Evolutionary conservation across 345 rosid genomes (phyloP), one percentile per base, ranked within the genome.

Genomic region (Brassica carinata): DNA sequence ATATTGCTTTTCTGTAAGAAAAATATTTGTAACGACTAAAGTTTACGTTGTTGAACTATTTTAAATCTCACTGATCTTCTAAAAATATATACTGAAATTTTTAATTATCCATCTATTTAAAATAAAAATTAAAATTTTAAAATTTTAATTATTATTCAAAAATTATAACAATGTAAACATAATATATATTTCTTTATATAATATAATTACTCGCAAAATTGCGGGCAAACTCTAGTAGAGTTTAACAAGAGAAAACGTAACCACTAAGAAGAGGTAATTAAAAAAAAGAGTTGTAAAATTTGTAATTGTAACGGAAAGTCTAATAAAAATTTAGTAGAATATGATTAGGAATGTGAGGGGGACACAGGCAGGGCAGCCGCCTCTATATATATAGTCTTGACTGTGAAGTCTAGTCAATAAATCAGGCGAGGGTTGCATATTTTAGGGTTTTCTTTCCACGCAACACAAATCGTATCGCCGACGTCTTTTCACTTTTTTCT

Each of bases 391-490:
- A 6, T 2, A 13, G 10, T 57, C 19, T 43, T 29, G 2, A 38
- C 40, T 23, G 38, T n/a, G 38, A 38, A 38, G 77, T 26, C 13
- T 11, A 9, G 64, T 57, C 63, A 27, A 3, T 6, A 18, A 62
- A 10, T 11, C 2, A 26, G n/a, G 33, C 9, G 64, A 45, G 61
- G 9, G 61, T 55, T 55, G 7, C 57, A 14, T 51, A 51, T 1
- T 2, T 65, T 75, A 75, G 78, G 65, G 72, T 73, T 74, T 31
- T 65, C 0, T 64, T 45, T 3, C 27, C 53, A 66, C 55, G 13
- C 72, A 75, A 65, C 65, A 13, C 72, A 75, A 65, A 75, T 14
- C 78, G 71, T 65, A 31, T 75, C 51, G 78, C 78, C 78, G 71
- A 51, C 72, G 65, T 14, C 65, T 53, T 55, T 33, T 64, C 15